These are phyloP conservation scores for Globisporangium canariense DNA, from an alignment of 352 stramenopile genomes.

Conservation along the genomic window DNA sequence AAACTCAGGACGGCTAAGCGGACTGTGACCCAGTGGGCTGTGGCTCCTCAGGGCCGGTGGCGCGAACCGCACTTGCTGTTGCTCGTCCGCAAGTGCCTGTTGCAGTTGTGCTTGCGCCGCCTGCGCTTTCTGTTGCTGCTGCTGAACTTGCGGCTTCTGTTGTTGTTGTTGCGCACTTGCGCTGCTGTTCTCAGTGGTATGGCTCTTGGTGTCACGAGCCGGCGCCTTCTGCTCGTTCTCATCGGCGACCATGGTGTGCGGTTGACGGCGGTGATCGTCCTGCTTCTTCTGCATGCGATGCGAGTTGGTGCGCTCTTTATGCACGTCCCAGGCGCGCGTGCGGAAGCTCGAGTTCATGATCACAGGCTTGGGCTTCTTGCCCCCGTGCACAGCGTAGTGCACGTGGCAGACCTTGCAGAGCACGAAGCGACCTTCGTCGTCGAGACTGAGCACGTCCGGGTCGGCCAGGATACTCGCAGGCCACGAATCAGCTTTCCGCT, in stretches of 20 bases:
- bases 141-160: slow-evolving; percentile 7
- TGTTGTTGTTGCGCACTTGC: slow-evolving; percentile 8
- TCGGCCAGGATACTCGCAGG: slow-evolving; percentile 62
- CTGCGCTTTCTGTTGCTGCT: slow-evolving; percentile 4
- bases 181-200: not conserved
- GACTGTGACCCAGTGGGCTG: too few relatives aligned
- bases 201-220: not conserved
- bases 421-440: slow-evolving; percentile 75
- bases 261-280: slow-evolving; percentile 18
- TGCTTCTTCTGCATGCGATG: slow-evolving; percentile 71
- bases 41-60: not conserved
- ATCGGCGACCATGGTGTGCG: not conserved
- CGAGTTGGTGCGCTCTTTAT: slow-evolving; percentile 80
- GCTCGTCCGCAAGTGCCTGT: slow-evolving; percentile 9
- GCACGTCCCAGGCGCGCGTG: slow-evolving; percentile 73
- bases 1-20: slow-evolving; percentile 10
- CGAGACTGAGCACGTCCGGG: slow-evolving; percentile 71
- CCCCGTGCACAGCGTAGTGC: slow-evolving; percentile 75
- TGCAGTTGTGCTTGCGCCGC: slow-evolving; percentile 5
- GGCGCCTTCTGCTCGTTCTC: slow-evolving; percentile 24
- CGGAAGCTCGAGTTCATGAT: slow-evolving; percentile 85
- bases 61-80: slow-evolving; percentile 9
- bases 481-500: slow-evolving; percentile 78
- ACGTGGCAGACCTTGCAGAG: slow-evolving; percentile 82
- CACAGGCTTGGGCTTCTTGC: slow-evolving; percentile 78